These are phyloP conservation scores for Claviceps pusilla DNA, from an alignment of 2,329 filamentous ascomycete species.

Conservation along the genomic window DNA sequence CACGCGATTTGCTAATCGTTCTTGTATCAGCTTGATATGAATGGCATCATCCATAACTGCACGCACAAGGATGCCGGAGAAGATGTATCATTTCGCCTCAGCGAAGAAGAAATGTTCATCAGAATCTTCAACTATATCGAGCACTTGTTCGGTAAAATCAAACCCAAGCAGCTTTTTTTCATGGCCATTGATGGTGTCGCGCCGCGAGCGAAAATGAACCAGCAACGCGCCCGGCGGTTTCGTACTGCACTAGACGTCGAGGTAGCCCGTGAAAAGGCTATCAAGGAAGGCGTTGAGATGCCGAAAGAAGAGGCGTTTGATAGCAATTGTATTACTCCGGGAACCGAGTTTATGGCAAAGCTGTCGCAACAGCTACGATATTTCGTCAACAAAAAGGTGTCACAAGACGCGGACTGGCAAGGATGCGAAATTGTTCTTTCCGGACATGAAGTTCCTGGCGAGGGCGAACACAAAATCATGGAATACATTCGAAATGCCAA, in stretches of 20 bases:
- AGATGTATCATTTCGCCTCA: slow-evolving; percentile 80
- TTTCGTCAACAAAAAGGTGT: slow-evolving; percentile 97
- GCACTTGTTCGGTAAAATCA: slow-evolving; percentile 96
- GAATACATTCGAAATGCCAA: slow-evolving; percentile 98
- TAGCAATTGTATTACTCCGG: slow-evolving; percentile 95
- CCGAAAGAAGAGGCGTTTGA: slow-evolving; percentile 93
- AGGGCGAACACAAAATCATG: slow-evolving; percentile 99
- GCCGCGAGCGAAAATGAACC: slow-evolving; percentile 98
- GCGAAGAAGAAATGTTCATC: slow-evolving; percentile 98
- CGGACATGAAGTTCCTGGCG: slow-evolving; percentile 92
- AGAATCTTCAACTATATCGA: slow-evolving; percentile 99
- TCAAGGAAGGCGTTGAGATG: slow-evolving; percentile 76
- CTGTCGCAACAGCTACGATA: slow-evolving; percentile 89
- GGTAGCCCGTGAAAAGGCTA: slow-evolving; percentile 78
- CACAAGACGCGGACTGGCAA: slow-evolving; percentile 95
- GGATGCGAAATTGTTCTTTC: slow-evolving; percentile 91
- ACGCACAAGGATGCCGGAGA: slow-evolving; percentile 87
- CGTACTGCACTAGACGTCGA: slow-evolving; percentile 86
- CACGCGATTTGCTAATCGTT: slow-evolving; percentile 9
- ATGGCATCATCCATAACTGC: slow-evolving; percentile 98
- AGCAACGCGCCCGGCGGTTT: slow-evolving; percentile 90
- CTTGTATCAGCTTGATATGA: slow-evolving; percentile 65
- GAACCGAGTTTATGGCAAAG: slow-evolving; percentile 94
- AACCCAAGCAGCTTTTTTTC: slow-evolving; percentile 95
- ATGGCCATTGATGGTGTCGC: slow-evolving; percentile 99